Conservation (phyloP, 1,284 basidiomycete genomes). For the Pseudomicrostroma phylloplanum region DNA sequence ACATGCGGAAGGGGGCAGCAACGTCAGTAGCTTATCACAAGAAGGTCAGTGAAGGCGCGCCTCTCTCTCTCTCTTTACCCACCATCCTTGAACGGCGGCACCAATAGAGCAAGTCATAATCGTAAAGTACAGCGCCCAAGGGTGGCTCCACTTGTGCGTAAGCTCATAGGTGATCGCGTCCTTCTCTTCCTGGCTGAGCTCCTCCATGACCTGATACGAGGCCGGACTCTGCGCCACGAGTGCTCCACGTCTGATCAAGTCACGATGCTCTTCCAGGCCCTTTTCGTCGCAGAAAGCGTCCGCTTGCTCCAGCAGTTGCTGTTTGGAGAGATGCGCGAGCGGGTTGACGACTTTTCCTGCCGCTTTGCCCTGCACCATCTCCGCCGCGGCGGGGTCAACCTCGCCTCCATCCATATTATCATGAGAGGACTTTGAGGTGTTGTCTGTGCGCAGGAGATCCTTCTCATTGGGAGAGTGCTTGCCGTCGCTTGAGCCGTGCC, state of each 20-base stretch:
- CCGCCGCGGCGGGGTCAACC: too few relatives aligned
- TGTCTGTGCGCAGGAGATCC: too few relatives aligned
- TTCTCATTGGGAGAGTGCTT: too few relatives aligned
- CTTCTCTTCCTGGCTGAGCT: constrained; percentile 61
- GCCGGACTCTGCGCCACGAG: constrained; percentile 26
- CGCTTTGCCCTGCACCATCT: not conserved
- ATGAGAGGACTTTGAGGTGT: too few relatives aligned
- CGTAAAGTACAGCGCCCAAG: constrained; percentile 60
- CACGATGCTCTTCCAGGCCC: constrained; percentile 18
- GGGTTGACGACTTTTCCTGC: constrained; percentile 47
- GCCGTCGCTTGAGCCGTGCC: too few relatives aligned
- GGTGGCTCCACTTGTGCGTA: constrained; percentile 56
- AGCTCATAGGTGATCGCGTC: constrained; percentile 55
- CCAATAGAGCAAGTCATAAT: constrained; percentile 60
- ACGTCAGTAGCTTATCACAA: too few relatives aligned
- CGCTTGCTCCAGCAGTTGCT: constrained; percentile 16
- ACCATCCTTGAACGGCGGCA: constrained; percentile 61
- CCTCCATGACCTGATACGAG: constrained; percentile 56
- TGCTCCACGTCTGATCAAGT: constrained; percentile 22
- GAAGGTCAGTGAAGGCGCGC: too few relatives aligned
- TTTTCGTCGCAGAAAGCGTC: constrained; percentile 23
- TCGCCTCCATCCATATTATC: too few relatives aligned
- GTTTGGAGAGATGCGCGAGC: constrained; percentile 5
- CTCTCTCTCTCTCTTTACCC: too few relatives aligned
- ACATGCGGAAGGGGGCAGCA: too few relatives aligned